These are phyloP conservation scores for Termitomyces sp. DNA, from an alignment of 768 basidiomycete species.

Conservation along the genomic window DNA sequence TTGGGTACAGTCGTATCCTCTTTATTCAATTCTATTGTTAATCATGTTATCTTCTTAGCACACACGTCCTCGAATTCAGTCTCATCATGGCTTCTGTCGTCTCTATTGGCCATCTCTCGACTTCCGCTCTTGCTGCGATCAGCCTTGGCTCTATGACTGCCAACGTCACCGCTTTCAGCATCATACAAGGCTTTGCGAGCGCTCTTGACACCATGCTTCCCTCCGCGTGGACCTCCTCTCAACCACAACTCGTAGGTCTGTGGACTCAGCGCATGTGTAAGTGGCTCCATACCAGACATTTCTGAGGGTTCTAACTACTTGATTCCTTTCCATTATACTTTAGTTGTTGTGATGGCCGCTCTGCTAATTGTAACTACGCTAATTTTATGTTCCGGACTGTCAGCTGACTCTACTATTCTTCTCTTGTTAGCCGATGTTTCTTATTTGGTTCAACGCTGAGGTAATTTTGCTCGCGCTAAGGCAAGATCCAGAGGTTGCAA, in stretches of 20 bases:
- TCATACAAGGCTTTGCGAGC: constrained; percentile 81
- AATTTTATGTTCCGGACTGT: background rate
- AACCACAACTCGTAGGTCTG: constrained; percentile 81
- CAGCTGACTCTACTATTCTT: constrained; percentile 29
- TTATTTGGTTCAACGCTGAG: constrained; percentile 85
- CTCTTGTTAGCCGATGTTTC: constrained; percentile 41
- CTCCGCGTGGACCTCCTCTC: constrained; percentile 90
- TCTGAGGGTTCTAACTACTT: no score
- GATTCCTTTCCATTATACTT: background rate
- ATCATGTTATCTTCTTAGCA: constrained; percentile 33
- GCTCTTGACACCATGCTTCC: constrained; percentile 93
- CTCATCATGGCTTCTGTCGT: constrained; percentile 82
- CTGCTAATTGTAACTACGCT: constrained; percentile 51
- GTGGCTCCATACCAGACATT: constrained; percentile 26
- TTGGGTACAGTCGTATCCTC: constrained; percentile 43
- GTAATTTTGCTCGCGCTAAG: constrained; percentile 66
- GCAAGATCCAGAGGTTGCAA: constrained; percentile 84
- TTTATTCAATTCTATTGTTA: background rate
- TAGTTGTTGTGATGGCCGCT: constrained; percentile 62
- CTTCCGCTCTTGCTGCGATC: constrained; percentile 82
- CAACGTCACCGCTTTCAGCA: constrained; percentile 70
- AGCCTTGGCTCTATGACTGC: constrained; percentile 76
- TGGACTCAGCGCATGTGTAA: constrained; percentile 88
- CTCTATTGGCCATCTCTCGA: constrained; percentile 88
- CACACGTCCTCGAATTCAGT: constrained; percentile 82